Base-by-base conservation (phyloP, 345 rosid species). In the Trapa incisa region DNA sequence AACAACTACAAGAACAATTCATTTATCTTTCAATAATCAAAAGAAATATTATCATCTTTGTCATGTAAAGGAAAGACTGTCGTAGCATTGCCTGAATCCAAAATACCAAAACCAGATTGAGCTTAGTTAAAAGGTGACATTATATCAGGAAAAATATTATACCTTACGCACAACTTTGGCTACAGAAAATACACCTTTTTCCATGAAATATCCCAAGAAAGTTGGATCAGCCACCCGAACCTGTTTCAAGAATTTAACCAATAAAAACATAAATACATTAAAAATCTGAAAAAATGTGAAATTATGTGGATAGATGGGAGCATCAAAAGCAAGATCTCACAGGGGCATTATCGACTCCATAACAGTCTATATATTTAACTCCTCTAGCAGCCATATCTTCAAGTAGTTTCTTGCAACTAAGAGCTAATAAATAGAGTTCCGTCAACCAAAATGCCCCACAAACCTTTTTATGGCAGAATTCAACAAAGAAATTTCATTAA, bases 141-240 rank as follows among this genome's bases (percentile, higher is more conserved):
- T 4, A n/a, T 54, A 16, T 5, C 47, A 8, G 0, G 17, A 39
- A 10, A 64, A 22, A 2, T 64, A 64, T 38, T 8, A n/a, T 79
- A 93, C 99, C 99, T 94, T 94, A 41, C 95, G 83, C 36, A 94
- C 99, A 60, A 94, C 97, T 86, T 94, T 94, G 65, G 99, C 97
- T 16, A 96, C 96, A 65, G 99, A 75, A 62, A 92, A 75, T 65
- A 85, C 96, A 16, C 93, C 95, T 83, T 83, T 94, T 57, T 89
- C 96, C 32, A 89, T 86, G 75, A 91, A 94, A 85, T 89, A 94
- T 68, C 99, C 99, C 60, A 94, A 73, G 81, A 94, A 91, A 41
- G 96, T 83, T 42, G 99, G 96, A 85, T 94, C 99, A 65, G 97
- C 96, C 48, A 91, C 96, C 15, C 99, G 92, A 64, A 94, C 97